Percentiles rank a stretch among this genome's conserved stretches.
Evolutionary conservation across 129 eudicot genomes (phyloP).

Genomic region (Solidago caesia): DNA sequence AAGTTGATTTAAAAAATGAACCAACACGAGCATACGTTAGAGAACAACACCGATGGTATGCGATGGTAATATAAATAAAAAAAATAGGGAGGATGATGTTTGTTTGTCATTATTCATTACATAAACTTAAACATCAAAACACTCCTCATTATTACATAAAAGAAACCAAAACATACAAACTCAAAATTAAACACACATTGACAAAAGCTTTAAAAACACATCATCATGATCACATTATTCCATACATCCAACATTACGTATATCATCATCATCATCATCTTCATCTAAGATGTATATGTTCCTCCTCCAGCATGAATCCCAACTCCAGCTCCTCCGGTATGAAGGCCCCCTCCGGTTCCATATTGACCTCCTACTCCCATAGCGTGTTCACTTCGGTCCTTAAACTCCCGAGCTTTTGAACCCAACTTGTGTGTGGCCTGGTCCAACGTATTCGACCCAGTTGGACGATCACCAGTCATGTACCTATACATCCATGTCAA

Average conservation of each 20-base stretch:
- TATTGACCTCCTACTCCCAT: constrained; percentile 14
- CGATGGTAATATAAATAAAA: neutral
- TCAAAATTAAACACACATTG: neutral
- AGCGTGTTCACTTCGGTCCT: constrained; percentile 50
- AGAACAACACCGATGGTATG: too few relatives aligned
- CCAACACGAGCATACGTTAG: too few relatives aligned
- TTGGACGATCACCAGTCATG: constrained; percentile 36
- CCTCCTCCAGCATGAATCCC: neutral
- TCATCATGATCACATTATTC: too few relatives aligned
- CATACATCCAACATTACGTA: too few relatives aligned
- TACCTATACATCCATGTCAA: constrained; percentile 1
- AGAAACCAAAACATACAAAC: neutral
- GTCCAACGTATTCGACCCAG: neutral
- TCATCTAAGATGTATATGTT: neutral
- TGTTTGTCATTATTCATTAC: neutral
- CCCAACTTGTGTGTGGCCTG: constrained; percentile 4
- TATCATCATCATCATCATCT: neutral
- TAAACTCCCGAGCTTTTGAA: constrained; percentile 54
- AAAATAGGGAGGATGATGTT: neutral
- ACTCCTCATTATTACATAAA: neutral
- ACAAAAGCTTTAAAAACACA: neutral
- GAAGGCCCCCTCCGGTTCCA: constrained; percentile 12
- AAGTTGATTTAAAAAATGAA: too few relatives aligned
- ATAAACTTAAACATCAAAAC: neutral
- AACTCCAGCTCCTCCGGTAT: neutral